These are phyloP conservation scores for Fusarium sp. DNA, from an alignment of 2,329 filamentous ascomycete genomes.

Conservation along the genomic window DNA sequence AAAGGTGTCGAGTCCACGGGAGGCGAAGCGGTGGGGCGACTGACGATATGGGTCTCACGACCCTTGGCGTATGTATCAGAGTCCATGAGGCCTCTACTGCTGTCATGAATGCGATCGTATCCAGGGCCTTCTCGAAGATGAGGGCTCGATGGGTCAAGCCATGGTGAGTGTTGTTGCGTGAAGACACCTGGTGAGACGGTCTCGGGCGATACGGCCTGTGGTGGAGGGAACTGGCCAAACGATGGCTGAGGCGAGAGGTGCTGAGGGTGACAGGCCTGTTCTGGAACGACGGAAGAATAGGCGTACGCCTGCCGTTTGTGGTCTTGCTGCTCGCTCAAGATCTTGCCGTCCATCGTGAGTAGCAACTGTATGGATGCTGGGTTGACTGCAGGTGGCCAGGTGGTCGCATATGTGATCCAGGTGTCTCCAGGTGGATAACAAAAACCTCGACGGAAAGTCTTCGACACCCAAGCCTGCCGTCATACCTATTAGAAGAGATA, in stretches of 20 bases:
- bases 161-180: slow-evolving; percentile 4
- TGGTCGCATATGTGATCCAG: neutral
- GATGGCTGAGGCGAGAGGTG: slow-evolving; percentile 19
- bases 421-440: neutral
- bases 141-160: slow-evolving; percentile 30
- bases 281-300: neutral
- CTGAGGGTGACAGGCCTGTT: slow-evolving; percentile 7
- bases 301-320: neutral
- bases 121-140: slow-evolving; percentile 16
- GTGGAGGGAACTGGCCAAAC: neutral
- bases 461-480: neutral
- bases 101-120: slow-evolving; percentile 24
- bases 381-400: neutral
- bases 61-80: neutral
- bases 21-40: neutral
- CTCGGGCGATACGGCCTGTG: slow-evolving; percentile 12
- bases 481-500: too few relatives aligned
- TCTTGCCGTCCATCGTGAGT: slow-evolving; percentile 15
- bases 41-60: neutral
- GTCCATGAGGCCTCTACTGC: slow-evolving; percentile 7
- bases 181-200: neutral
- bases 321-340: slow-evolving; percentile 1
- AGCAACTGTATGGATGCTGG: neutral
- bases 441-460: neutral
- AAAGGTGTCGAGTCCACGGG: neutral